A percentile compares a stretch with the other conserved stretches of the same genome.
Conservation (phyloP, 192 early-diverging fungal genomes). For the Rhizophlyctis rosea region DNA sequence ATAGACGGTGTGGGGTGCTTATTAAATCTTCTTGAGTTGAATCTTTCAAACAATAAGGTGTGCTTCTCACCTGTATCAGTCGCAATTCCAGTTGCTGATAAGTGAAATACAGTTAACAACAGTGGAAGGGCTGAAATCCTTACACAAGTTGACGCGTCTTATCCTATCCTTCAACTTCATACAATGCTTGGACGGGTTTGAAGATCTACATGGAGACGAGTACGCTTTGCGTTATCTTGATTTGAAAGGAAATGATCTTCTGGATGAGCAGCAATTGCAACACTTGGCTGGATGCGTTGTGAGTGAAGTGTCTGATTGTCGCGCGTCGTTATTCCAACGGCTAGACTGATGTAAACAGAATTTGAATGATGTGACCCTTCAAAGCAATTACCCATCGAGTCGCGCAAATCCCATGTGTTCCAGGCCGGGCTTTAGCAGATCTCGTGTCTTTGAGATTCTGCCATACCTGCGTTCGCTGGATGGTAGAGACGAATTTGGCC, state of each 20-base stretch:
- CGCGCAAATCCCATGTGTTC: constrained; percentile 34
- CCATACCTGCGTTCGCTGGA: constrained; percentile 25
- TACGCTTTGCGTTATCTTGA: constrained; percentile 35
- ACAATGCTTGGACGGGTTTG: constrained; percentile 29
- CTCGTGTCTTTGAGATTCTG: constrained; percentile 12
- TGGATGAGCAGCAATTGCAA: constrained; percentile 24
- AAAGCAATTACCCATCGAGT: neutral
- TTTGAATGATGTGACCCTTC: constrained; percentile 25
- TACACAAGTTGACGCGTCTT: constrained; percentile 23
- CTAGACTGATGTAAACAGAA: constrained; percentile 6
- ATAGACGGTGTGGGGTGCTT: constrained; percentile 22
- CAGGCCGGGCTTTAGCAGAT: neutral
- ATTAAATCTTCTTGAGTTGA: constrained; percentile 31
- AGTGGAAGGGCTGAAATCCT: constrained; percentile 25
- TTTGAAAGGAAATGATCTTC: constrained; percentile 42
- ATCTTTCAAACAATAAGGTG: constrained; percentile 45
- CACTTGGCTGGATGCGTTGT: constrained; percentile 30
- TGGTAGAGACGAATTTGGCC: constrained; percentile 5
- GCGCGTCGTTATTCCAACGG: neutral
- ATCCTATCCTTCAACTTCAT: constrained; percentile 49
- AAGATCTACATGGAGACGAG: constrained; percentile 24
- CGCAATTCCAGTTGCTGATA: too few species aligned
- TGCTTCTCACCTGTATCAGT: constrained; percentile 4
- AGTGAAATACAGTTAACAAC: constrained; percentile 28
- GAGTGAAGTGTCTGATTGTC: neutral